Evolutionary conservation across 2,329 filamentous ascomycete species (phyloP), one percentile per base, ranked within the genome.

Genomic region (Eutypella sp.): DNA sequence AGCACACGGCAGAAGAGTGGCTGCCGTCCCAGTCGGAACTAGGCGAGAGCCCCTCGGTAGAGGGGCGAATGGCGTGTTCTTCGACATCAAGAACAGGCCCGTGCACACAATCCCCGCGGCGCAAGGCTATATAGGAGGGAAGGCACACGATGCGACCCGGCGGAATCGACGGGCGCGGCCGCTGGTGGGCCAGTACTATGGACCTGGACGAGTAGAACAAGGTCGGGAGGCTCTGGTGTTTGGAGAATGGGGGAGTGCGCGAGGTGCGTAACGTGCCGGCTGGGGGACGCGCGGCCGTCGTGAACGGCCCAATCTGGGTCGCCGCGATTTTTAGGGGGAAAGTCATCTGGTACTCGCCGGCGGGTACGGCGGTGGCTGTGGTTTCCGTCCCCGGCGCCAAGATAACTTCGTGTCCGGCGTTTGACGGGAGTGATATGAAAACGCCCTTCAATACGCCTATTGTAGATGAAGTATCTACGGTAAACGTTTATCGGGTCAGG

Each of bases 131-230:
- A n/a, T n/a, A n/a, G 55, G 45, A 37, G 4, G 34, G 33, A 9
- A 48, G 42, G 4, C 42, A 45, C 41, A 54, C 49, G 6, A 50
- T 44, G 27, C 22, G 40, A n/a, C 42, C 51, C 13, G 53, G 58
- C 1, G 53, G 42, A 16, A 53, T 60, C 29, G 55, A 58, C 10
- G 48, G 47, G 2, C 41, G 44, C 1, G 54, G 55, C 1, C 45
- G 55, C 8, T 57, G 54, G 55, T 61, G 55, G 56, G 54, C 54
- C 11, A 50, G 48, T 10, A 51, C 55, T 5, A 59, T 59, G 55
- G 57, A 55, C 15, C 41, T 52, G 15, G 51, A 58, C 19, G 53
- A 59, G 36, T 45, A 56, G 45, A 47, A 42, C 5, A 40, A 46
- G 10, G 47, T 58, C 27, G 57, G 54, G 10, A 48, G 52, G 36